A percentile compares a stretch with the other conserved stretches of the same genome.
Evolutionary conservation across 306 rosid genomes (phyloP).

Genomic region (Trifolium dubium): DNA sequence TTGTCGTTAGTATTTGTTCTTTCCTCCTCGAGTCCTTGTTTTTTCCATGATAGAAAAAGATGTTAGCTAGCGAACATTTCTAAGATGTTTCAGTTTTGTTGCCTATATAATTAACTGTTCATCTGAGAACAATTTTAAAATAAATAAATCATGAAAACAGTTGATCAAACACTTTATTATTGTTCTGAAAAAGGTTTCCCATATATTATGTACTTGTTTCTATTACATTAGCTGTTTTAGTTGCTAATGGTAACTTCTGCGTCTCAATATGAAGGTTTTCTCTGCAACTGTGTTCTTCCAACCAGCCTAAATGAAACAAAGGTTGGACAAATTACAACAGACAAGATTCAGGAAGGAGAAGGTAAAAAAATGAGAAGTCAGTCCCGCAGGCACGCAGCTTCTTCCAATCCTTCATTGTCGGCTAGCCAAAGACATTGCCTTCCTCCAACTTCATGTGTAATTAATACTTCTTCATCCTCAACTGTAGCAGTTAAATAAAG

Average conservation of each 20-base stretch:
- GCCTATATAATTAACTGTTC: neutral
- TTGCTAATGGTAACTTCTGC: constrained; percentile 23
- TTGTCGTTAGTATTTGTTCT: neutral
- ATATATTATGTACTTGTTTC: constrained; percentile 16
- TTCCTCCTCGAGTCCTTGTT: neutral
- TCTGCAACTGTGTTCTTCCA: constrained; percentile 98
- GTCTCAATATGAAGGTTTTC: constrained; percentile 59
- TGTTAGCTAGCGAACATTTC: neutral
- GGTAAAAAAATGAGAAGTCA: constrained; percentile 73
- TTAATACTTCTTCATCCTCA: constrained; percentile 61
- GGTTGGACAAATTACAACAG: constrained; percentile 57
- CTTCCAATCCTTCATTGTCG: constrained; percentile 45
- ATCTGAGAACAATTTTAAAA: neutral
- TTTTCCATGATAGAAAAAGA: neutral
- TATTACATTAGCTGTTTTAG: neutral
- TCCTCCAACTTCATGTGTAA: constrained; percentile 56
- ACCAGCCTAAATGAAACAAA: constrained; percentile 72
- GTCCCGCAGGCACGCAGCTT: constrained; percentile 53
- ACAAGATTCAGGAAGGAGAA: constrained; percentile 51
- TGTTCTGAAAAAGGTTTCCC: neutral
- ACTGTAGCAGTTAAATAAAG: constrained; percentile 65
- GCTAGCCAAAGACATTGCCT: constrained; percentile 63
- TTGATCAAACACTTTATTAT: neutral
- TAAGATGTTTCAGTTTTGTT: constrained; percentile 10
- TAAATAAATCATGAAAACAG: neutral